Evolutionary conservation across 257 asterid species (phyloP).

Genomic region (Lithospermum erythrorhizon): DNA sequence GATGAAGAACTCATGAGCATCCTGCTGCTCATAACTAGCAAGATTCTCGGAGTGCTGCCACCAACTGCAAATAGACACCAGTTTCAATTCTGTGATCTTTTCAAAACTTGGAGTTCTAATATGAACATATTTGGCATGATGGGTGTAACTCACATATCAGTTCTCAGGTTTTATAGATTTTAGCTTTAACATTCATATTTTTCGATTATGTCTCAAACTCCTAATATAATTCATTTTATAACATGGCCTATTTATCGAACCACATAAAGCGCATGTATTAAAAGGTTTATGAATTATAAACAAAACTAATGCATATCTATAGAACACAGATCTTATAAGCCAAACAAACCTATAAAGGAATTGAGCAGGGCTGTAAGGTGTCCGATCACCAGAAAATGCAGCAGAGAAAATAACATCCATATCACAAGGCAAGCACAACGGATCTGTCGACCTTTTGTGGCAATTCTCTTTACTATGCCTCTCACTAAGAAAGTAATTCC

Average conservation of each 20-base stretch:
- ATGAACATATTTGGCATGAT: neutral
- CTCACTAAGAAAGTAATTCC: constrained; percentile 57
- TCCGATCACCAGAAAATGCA: constrained; percentile 46
- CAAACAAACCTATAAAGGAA: constrained; percentile 63
- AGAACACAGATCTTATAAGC: constrained; percentile 6
- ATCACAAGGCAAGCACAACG: constrained; percentile 60
- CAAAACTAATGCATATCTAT: neutral
- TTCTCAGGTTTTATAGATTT: no score
- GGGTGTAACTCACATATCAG: no score
- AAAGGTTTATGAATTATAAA: neutral
- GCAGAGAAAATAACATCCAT: constrained; percentile 52
- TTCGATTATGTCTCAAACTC: neutral
- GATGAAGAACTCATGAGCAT: constrained; percentile 64
- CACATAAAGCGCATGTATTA: neutral
- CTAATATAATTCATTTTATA: no score
- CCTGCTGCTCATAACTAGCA: constrained; percentile 63
- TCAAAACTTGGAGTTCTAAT: neutral
- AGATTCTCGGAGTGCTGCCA: constrained; percentile 66
- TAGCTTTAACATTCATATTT: neutral
- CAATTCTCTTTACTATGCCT: constrained; percentile 43
- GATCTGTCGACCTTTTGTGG: constrained; percentile 25
- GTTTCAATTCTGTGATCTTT: neutral
- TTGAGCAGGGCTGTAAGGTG: constrained; percentile 61
- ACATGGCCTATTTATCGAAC: neutral
- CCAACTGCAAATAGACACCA: constrained; percentile 38